phyloP scores from a whole-genome alignment of 2,329 filamentous ascomycete genomes.

The Penicillium sp. region DNA sequence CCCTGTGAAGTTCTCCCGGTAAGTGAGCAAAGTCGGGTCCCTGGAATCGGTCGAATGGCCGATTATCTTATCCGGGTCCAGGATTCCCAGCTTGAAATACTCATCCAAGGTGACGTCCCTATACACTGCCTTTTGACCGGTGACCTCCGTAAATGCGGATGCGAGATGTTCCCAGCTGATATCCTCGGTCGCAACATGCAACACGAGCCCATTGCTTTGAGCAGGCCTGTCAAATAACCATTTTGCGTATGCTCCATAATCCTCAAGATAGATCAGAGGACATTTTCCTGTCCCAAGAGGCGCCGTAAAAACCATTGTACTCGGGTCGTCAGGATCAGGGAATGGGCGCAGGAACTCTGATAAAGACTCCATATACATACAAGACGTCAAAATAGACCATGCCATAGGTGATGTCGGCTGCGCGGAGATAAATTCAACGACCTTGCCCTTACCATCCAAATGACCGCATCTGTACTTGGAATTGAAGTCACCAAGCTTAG shows the following conservation, averaged over 20 bases:
- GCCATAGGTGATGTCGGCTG: slow-evolving; percentile 8
- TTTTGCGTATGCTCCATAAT: slow-evolving; percentile 15
- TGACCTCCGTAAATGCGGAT: slow-evolving; percentile 1
- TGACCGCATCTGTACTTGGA: background rate
- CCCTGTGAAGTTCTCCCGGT: slow-evolving; percentile 5
- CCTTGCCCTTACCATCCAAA: slow-evolving; percentile 3
- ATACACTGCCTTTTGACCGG: background rate
- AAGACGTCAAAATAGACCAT: slow-evolving; percentile 41
- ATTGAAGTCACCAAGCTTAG: background rate
- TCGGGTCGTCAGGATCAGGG: background rate
- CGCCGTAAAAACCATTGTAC: slow-evolving; percentile 14
- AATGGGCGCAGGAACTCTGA: slow-evolving; percentile 5
- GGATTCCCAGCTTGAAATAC: background rate
- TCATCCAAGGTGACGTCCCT: slow-evolving; percentile 1
- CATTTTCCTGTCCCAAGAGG: slow-evolving; percentile 8
- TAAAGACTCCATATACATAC: slow-evolving; percentile 50
- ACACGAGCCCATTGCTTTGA: slow-evolving; percentile 12
- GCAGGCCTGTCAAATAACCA: slow-evolving; percentile 22
- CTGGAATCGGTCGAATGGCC: background rate
- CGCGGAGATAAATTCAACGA: background rate
- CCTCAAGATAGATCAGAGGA: slow-evolving; percentile 19
- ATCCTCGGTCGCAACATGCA: slow-evolving; percentile 16
- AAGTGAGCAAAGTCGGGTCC: background rate
- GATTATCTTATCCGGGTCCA: background rate
- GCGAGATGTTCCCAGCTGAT: background rate